phyloP scores from a whole-genome alignment of 495 filamentous ascomycete genomes.

The Xylaria longipes region DNA sequence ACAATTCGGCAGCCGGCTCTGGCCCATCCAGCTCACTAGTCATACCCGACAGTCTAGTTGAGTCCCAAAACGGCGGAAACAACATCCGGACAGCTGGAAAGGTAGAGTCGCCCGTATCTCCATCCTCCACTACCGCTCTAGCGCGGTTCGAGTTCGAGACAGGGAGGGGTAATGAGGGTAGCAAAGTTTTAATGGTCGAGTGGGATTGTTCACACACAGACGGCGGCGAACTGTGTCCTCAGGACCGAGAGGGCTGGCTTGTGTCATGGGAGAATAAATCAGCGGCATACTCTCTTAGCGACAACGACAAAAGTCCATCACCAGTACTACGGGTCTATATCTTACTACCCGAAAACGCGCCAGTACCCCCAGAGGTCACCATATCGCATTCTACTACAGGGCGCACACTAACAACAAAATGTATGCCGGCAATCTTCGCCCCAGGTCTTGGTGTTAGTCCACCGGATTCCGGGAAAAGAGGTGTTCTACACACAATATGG shows the following conservation, averaged over 20 bases:
- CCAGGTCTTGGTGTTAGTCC: conserved; percentile 70
- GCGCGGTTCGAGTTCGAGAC: conserved; percentile 88
- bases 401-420: conserved; percentile 64
- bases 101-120: conserved; percentile 50
- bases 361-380: conserved; percentile 71
- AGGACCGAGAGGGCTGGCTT: conserved; percentile 62
- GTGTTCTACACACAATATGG: conserved; percentile 84
- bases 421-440: conserved; percentile 81
- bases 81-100: conserved; percentile 27
- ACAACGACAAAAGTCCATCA: conserved; percentile 45
- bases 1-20: conserved; percentile 17
- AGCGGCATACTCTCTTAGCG: conserved; percentile 67
- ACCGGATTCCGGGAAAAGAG: conserved; percentile 71
- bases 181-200: conserved; percentile 85
- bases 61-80: conserved; percentile 23
- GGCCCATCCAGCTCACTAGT: conserved; percentile 8
- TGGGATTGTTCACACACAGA: conserved; percentile 69
- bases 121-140: conserved; percentile 50
- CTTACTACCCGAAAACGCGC: conserved; percentile 68
- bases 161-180: conserved; percentile 77
- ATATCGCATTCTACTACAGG: conserved; percentile 57
- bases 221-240: conserved; percentile 30
- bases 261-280: conserved; percentile 79
- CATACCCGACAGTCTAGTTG: conserved; percentile 8
- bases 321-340: conserved; percentile 71